Percentiles rank a stretch among this genome's conserved stretches.
phyloP scores from a whole-genome alignment of 2,329 filamentous ascomycete species.

The Diaporthe caulivora region DNA sequence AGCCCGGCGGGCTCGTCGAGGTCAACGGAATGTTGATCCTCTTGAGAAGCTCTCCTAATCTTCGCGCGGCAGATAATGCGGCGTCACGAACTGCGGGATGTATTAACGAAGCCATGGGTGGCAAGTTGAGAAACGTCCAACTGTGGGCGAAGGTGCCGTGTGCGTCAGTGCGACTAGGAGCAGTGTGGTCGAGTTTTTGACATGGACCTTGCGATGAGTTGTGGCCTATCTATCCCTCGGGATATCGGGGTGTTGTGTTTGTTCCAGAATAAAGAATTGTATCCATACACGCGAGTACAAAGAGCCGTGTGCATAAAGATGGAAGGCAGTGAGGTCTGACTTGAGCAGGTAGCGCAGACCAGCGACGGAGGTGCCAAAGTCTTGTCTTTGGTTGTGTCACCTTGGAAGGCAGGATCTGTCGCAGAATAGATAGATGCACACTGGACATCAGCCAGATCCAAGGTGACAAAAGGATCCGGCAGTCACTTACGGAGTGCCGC shows the following conservation, averaged over 20 bases:
- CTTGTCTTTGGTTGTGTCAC: neutral
- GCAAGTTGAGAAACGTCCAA: slow-evolving; percentile 37
- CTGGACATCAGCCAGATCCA: slow-evolving; percentile 1
- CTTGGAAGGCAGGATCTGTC: neutral
- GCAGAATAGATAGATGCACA: neutral
- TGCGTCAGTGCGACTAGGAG: slow-evolving; percentile 36
- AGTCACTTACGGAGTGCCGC: neutral
- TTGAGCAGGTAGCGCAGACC: neutral
- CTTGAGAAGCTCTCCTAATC: slow-evolving; percentile 58
- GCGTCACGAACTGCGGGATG: slow-evolving; percentile 49
- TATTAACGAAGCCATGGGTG: slow-evolving; percentile 55
- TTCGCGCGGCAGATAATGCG: slow-evolving; percentile 50
- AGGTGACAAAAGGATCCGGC: neutral
- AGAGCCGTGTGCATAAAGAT: neutral
- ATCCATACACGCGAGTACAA: slow-evolving; percentile 15
- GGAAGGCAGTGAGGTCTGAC: neutral
- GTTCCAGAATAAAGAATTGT: neutral
- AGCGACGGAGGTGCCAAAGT: neutral
- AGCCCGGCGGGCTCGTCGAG: slow-evolving; percentile 69
- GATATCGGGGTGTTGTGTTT: neutral
- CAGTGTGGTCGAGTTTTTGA: slow-evolving; percentile 28
- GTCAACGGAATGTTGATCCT: slow-evolving; percentile 73
- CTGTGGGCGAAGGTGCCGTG: slow-evolving; percentile 24
- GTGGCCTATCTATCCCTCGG: neutral
- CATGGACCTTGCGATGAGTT: slow-evolving; percentile 17